Conservation (phyloP, 1,284 basidiomycete genomes). For the Ceratobasidium sp. region DNA sequence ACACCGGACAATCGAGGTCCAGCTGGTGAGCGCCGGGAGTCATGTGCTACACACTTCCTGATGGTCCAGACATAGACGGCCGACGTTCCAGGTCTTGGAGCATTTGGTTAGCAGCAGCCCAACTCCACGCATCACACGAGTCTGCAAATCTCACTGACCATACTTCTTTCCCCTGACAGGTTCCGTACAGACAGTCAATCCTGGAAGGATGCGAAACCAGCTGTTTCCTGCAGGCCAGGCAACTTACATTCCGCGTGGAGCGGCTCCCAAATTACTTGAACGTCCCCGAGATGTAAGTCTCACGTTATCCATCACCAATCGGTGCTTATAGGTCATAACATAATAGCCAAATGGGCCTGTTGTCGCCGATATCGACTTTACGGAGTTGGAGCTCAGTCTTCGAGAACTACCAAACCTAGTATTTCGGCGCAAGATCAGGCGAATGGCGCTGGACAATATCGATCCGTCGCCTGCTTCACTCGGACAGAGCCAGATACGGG, state of each 20-base stretch:
- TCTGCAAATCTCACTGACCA: background rate
- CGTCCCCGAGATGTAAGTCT: conserved; percentile 41
- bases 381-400: conserved; percentile 38
- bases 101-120: conserved; percentile 29
- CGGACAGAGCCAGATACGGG: background rate
- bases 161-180: conserved; percentile 15
- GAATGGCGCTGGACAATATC: background rate
- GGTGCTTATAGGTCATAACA: background rate
- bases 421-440: conserved; percentile 30
- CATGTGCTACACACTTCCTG: background rate
- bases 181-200: conserved; percentile 38
- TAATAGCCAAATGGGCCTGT: conserved; percentile 34
- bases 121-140: background rate
- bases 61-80: conserved; percentile 27
- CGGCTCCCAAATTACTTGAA: conserved; percentile 38
- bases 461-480: background rate
- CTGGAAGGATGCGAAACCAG: conserved; percentile 42
- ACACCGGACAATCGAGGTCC: conserved; percentile 37
- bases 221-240: conserved; percentile 34
- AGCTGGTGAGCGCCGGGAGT: conserved; percentile 27
- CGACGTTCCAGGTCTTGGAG: conserved; percentile 41
- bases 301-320: background rate
- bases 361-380: conserved; percentile 42
- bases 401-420: conserved; percentile 33
- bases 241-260: conserved; percentile 37